Percentiles rank a stretch among this genome's conserved stretches.
These are phyloP conservation scores for Austroboletus novae-zelandiae DNA, from an alignment of 1,284 basidiomycete species.

Conservation along the genomic window DNA sequence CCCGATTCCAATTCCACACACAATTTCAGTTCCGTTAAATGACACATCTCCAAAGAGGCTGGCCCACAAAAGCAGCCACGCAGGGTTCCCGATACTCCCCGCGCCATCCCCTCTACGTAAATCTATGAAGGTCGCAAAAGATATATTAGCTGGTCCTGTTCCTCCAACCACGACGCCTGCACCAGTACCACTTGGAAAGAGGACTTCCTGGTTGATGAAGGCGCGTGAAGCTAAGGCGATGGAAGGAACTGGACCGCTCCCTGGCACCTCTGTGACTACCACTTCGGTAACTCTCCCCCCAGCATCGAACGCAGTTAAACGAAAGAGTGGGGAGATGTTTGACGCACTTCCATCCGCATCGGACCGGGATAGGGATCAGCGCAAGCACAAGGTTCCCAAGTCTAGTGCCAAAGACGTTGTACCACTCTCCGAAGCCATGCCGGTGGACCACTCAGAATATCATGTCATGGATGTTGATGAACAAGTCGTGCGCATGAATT, in stretches of 20 bases:
- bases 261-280: constrained; percentile 22
- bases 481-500: constrained; percentile 13
- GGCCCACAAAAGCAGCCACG: constrained; percentile 34
- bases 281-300: constrained; percentile 9
- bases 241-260: constrained; percentile 50
- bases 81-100: constrained; percentile 56
- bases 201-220: constrained; percentile 76
- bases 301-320: constrained; percentile 42
- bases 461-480: constrained; percentile 15
- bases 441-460: constrained; percentile 3
- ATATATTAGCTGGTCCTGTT: constrained; percentile 38
- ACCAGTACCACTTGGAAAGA: constrained; percentile 48
- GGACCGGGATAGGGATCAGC: constrained; percentile 38
- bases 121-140: constrained; percentile 52
- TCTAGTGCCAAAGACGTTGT: constrained; percentile 35
- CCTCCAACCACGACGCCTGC: constrained; percentile 42
- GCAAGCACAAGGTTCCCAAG: constrained; percentile 50
- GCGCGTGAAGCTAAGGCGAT: constrained; percentile 72
- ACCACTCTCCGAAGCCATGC: constrained; percentile 13
- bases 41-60: constrained; percentile 27
- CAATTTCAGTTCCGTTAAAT: constrained; percentile 30
- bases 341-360: constrained; percentile 17
- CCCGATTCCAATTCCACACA: constrained; percentile 10
- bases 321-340: constrained; percentile 65
- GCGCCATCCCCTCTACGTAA: constrained; percentile 68